Evolutionary conservation across 768 basidiomycete species (phyloP).

Genomic region (Vishniacozyma victoriae): DNA sequence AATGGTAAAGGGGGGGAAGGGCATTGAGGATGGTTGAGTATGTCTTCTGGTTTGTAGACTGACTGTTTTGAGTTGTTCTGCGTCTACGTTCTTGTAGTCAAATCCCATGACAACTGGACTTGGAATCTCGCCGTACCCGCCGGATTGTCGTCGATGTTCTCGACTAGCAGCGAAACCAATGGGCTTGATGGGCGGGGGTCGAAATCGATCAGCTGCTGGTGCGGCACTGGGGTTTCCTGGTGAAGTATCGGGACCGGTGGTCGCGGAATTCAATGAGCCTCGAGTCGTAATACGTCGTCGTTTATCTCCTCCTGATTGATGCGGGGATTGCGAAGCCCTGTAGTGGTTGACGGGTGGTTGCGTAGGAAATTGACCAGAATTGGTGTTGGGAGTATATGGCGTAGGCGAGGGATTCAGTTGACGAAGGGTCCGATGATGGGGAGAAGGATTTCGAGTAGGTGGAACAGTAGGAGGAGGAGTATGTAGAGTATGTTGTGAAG

Average conservation of each 20-base stretch:
- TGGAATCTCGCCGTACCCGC: slow-evolving; percentile 13
- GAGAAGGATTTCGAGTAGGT: too few species aligned
- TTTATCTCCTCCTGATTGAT: slow-evolving; percentile 10
- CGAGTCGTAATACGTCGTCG: slow-evolving; percentile 1
- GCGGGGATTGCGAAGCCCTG: too few species aligned
- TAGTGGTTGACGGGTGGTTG: slow-evolving; percentile 11
- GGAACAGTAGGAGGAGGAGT: not conserved
- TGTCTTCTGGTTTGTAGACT: too few species aligned
- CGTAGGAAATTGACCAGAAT: slow-evolving; percentile 16
- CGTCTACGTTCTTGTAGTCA: slow-evolving; percentile 37
- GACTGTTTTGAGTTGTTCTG: slow-evolving; percentile 38
- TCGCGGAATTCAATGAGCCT: not conserved
- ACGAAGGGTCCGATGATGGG: not conserved
- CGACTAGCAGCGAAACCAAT: slow-evolving; percentile 38
- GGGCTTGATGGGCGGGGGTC: slow-evolving; percentile 27
- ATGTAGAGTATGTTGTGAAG: not conserved
- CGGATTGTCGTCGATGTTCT: slow-evolving; percentile 23
- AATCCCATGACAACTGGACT: slow-evolving; percentile 43
- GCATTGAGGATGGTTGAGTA: too few species aligned
- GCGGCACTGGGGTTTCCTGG: not conserved
- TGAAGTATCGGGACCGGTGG: not conserved
- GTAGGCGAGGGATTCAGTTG: not conserved
- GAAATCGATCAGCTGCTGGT: not conserved
- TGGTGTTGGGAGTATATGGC: not conserved
- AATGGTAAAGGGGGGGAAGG: not conserved